Conservation (phyloP, 2,329 filamentous ascomycete species). For the Aplosporella prunicola region DNA sequence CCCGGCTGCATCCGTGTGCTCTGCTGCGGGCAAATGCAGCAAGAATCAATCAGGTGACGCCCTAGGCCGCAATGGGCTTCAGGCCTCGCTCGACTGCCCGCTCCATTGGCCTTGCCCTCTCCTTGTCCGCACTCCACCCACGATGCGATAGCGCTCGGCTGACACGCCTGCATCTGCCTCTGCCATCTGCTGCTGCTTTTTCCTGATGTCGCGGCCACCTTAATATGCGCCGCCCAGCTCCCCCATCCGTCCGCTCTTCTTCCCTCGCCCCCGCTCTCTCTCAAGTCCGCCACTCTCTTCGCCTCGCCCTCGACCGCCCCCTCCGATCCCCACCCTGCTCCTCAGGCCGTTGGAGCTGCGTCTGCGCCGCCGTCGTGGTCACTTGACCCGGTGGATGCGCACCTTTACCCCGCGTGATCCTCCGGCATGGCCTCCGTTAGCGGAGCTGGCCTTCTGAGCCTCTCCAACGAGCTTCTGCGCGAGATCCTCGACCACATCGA, state of each 20-base stretch:
- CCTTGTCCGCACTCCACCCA: slow-evolving; percentile 11
- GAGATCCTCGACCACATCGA: slow-evolving; percentile 44
- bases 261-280: not conserved
- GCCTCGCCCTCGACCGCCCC: not conserved
- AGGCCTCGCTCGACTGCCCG: too few relatives aligned
- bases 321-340: not conserved
- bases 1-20: not conserved
- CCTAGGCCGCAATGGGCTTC: not conserved
- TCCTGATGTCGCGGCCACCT: slow-evolving; percentile 4
- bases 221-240: slow-evolving; percentile 3
- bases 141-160: slow-evolving; percentile 14
- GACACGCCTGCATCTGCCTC: slow-evolving; percentile 12
- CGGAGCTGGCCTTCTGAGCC: slow-evolving; percentile 24
- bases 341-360: too few relatives aligned
- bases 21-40: slow-evolving; percentile 1
- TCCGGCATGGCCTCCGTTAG: slow-evolving; percentile 11
- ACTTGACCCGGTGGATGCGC: slow-evolving; percentile 19
- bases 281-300: not conserved
- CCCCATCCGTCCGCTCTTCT: not conserved
- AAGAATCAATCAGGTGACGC: slow-evolving; percentile 6
- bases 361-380: not conserved
- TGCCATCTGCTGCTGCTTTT: slow-evolving; percentile 10
- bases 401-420: slow-evolving; percentile 20
- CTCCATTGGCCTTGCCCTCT: slow-evolving; percentile 9
- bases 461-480: slow-evolving; percentile 43